Conservation (phyloP, 257 asterid genomes). For the Solanum ossicruentum region DNA sequence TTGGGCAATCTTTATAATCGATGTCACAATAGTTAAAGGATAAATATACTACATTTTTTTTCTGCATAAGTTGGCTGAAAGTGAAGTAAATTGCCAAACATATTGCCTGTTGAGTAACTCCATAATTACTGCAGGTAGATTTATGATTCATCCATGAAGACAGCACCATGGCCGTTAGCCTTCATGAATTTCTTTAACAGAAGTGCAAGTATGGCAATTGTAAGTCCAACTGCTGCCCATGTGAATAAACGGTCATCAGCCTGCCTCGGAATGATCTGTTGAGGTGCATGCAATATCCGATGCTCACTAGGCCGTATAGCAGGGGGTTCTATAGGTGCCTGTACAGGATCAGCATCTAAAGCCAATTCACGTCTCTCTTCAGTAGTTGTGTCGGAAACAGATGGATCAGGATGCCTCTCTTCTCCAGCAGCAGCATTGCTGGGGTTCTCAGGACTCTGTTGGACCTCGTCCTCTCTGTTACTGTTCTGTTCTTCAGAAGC, state of each 20-base stretch:
- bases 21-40: neutral
- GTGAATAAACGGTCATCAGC: constrained; percentile 65
- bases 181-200: constrained; percentile 76
- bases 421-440: constrained; percentile 20
- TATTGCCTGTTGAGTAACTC: neutral
- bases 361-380: constrained; percentile 29
- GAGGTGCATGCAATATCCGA: constrained; percentile 25
- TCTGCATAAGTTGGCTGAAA: neutral
- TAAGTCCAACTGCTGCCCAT: constrained; percentile 77
- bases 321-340: constrained; percentile 20
- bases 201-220: constrained; percentile 69
- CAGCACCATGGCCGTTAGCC: constrained; percentile 66
- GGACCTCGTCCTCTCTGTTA: constrained; percentile 16
- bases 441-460: constrained; percentile 15
- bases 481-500: constrained; percentile 19
- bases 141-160: constrained; percentile 56
- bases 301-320: constrained; percentile 17
- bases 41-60: neutral
- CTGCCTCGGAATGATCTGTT: constrained; percentile 30
- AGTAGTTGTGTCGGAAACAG: constrained; percentile 13
- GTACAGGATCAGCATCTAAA: constrained; percentile 20
- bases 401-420: constrained; percentile 6
- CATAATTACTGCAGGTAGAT: neutral
- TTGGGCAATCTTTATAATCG: neutral
- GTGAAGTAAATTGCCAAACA: neutral